Conservation (phyloP, 305 asterid genomes). For the Fraxinus velutina region DNA sequence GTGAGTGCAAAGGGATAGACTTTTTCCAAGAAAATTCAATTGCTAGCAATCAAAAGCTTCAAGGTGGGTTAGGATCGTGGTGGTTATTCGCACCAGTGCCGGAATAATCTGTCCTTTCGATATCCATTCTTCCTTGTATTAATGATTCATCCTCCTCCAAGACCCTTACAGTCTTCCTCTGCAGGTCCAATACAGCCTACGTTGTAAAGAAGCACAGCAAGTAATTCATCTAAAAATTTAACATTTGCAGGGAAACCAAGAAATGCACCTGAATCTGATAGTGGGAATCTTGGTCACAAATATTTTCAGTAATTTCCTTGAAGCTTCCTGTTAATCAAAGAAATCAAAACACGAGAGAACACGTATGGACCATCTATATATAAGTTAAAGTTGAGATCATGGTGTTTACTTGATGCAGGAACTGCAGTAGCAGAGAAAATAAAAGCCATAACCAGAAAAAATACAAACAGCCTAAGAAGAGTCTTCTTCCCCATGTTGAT, state of each 20-base stretch:
- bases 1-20: not conserved
- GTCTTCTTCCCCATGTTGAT: conserved; percentile 25
- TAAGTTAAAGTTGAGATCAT: not conserved
- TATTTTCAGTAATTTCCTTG: conserved; percentile 19
- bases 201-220: not conserved
- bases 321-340: conserved; percentile 37
- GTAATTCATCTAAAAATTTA: not conserved
- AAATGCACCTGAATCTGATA: conserved; percentile 24
- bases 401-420: conserved; percentile 43
- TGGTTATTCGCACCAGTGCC: conserved; percentile 54
- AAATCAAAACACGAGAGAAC: not conserved
- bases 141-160: conserved; percentile 4
- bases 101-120: conserved; percentile 40
- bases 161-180: not conserved
- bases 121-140: conserved; percentile 26
- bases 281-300: conserved; percentile 18
- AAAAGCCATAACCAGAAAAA: conserved; percentile 25
- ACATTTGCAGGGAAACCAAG: not conserved
- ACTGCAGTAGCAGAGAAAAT: conserved; percentile 28
- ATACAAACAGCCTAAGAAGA: conserved; percentile 4
- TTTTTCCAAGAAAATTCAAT: not conserved
- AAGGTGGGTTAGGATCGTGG: conserved; percentile 55
- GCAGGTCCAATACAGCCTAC: not conserved
- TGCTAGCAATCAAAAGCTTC: conserved; percentile 8
- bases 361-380: not conserved